These are phyloP conservation scores for Tulasnella sp. DNA, from an alignment of 768 basidiomycete genomes.

Conservation along the genomic window DNA sequence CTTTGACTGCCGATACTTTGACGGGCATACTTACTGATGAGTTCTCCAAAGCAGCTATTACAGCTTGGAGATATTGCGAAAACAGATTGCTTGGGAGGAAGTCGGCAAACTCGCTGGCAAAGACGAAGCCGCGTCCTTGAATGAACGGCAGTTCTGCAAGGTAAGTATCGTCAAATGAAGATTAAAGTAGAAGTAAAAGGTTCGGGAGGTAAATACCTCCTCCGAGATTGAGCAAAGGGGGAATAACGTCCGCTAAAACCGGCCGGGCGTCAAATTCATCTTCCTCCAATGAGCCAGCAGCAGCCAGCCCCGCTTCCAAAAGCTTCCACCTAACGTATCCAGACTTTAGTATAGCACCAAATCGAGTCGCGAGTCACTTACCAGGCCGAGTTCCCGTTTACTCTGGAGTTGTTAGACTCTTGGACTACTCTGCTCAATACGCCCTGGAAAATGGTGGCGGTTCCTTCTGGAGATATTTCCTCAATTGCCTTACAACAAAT, in stretches of 20 bases:
- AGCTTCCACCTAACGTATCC: slow-evolving; percentile 67
- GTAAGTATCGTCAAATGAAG: neutral
- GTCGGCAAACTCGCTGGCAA: slow-evolving; percentile 79
- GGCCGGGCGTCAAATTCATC: slow-evolving; percentile 75
- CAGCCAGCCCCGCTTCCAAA: slow-evolving; percentile 74
- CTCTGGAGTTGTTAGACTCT: slow-evolving; percentile 44
- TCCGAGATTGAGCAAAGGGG: slow-evolving; percentile 50
- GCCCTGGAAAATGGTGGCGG: slow-evolving; percentile 40
- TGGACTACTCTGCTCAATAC: slow-evolving; percentile 44
- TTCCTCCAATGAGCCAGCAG: slow-evolving; percentile 67
- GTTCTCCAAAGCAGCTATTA: slow-evolving; percentile 74
- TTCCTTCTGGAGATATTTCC: slow-evolving; percentile 40
- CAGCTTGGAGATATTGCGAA: slow-evolving; percentile 77
- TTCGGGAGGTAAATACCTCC: slow-evolving; percentile 40
- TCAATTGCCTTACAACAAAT: slow-evolving; percentile 40
- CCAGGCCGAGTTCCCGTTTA: slow-evolving; percentile 53
- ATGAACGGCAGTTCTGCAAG: slow-evolving; percentile 73
- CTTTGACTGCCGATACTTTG: slow-evolving; percentile 89
- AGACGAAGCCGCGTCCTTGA: slow-evolving; percentile 90
- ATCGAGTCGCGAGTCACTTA: slow-evolving; percentile 23
- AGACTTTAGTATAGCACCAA: neutral
- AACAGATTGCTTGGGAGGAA: slow-evolving; percentile 61
- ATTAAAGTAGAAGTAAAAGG: neutral
- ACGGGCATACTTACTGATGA: slow-evolving; percentile 64
- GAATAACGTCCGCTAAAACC: slow-evolving; percentile 68